Conservation (phyloP, 2,329 filamentous ascomycete genomes). For the Alternaria hordeiaustralica region DNA sequence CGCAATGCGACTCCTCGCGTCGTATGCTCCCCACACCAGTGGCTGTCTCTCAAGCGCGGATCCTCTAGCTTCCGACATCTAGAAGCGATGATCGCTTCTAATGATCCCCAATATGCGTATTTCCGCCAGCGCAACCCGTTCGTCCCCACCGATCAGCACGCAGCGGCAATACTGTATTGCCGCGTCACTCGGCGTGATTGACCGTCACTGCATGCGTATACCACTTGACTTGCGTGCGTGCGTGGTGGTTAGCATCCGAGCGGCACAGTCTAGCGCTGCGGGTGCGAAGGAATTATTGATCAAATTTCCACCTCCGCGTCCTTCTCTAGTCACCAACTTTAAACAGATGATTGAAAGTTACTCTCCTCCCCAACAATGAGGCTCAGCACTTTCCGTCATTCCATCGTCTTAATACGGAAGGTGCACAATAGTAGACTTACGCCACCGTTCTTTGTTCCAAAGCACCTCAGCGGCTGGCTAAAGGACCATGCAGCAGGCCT, state of each 20-base stretch:
- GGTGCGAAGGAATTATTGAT: background rate
- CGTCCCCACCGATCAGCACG: background rate
- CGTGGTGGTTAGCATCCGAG: background rate
- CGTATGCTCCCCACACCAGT: background rate
- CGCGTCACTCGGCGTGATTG: background rate
- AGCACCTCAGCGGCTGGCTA: conserved; percentile 8
- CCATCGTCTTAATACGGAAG: background rate
- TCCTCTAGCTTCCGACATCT: conserved; percentile 3
- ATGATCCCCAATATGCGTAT: background rate
- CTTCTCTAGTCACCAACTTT: background rate
- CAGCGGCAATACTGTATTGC: background rate
- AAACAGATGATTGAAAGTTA: background rate
- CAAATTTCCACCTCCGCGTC: background rate
- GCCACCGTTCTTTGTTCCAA: conserved; percentile 2
- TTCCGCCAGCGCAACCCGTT: background rate
- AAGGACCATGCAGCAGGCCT: conserved; percentile 1
- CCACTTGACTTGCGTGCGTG: background rate
- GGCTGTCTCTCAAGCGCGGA: background rate
- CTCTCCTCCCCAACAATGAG: background rate
- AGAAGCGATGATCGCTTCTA: background rate
- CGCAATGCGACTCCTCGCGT: background rate
- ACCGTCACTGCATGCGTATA: background rate
- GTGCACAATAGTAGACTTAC: background rate
- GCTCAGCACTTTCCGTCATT: background rate
- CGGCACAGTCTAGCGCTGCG: background rate